Base-by-base conservation (phyloP, 2,329 filamentous ascomycete genomes). In the Hysterium pulicare region DNA sequence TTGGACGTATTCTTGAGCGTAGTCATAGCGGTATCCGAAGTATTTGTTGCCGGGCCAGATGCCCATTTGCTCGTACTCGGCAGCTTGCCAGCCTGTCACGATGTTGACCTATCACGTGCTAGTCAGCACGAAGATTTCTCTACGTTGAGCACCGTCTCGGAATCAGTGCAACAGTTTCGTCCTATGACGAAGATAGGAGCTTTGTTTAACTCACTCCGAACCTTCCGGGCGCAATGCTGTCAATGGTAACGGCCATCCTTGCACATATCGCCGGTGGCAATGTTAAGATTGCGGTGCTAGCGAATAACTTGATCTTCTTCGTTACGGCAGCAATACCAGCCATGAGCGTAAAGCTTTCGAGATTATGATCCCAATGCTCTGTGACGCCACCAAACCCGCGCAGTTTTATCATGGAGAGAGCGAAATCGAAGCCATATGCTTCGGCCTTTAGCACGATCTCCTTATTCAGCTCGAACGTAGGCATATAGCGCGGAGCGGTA, bases 271-370 rank as follows among this genome's bases (percentile, higher is more conserved):
- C 28, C 4, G 28, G 28, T 3, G 28, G 28, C 8, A 31, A 16
- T 9, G 28, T 31, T 3, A 31, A 16, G 28, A 31, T 31, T 3
- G 28, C 28, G 3, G 28, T 50, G 3, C 56, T 61, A 10, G 62
- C 62, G 40, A 57, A 63, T 13, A 65, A 52, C 44, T 61, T 62
- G 40, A 65, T 59, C 54, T 61, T 62, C 2, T 55, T 46, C n/a
- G 58, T 65, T 30, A 62, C 58, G 26, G 61, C 61, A 7, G 59
- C 60, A 4, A 64, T 47, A 26, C 58, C 61, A 8, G 59, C 58
- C 59, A 63, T 63, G 8, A 63, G 52, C 17, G 59, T 64, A 40
- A 65, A 64, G 8, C 58, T 60, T 45, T 65, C 61, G 20, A 64
- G 53, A 38, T 61, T 62, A 45, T 64, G 55, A 39, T 65, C 60